A percentile compares a stretch with the other conserved stretches of the same genome.
Conservation (phyloP, 345 rosid species). For the Cochlearia excelsa region DNA sequence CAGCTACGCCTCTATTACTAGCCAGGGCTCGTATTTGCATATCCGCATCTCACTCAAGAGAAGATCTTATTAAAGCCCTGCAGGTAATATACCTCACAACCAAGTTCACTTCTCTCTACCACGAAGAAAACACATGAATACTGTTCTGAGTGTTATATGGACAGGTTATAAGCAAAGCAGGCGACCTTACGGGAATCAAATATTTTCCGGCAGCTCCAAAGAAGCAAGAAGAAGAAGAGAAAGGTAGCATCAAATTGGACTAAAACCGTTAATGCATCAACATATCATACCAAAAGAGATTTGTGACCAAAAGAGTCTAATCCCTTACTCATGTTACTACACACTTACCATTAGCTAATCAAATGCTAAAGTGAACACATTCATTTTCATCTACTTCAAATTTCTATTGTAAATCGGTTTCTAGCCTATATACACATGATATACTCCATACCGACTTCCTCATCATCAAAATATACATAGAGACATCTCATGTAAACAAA, state of each 20-base stretch:
- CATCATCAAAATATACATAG: not conserved
- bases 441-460: not conserved
- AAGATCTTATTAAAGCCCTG: conserved; percentile 67
- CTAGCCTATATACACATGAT: not conserved
- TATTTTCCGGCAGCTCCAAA: conserved; percentile 76
- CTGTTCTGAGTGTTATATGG: not conserved
- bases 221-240: conserved; percentile 46
- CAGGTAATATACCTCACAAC: conserved; percentile 39
- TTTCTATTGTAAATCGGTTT: conserved; percentile 13
- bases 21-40: conserved; percentile 87
- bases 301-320: not conserved
- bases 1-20: conserved; percentile 68
- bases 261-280: conserved; percentile 21
- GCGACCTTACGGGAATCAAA: conserved; percentile 77
- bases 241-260: conserved; percentile 35
- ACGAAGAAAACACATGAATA: not conserved
- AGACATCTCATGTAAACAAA: not conserved
- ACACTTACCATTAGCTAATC: not conserved
- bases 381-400: conserved; percentile 4
- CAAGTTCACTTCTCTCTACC: not conserved
- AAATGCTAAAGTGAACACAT: conserved; percentile 15
- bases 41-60: conserved; percentile 71
- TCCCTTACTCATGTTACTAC: not conserved
- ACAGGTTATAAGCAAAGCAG: conserved; percentile 75
- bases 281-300: conserved; percentile 13